phyloP scores from a whole-genome alignment of 768 basidiomycete species.

The Podaxis sp. region DNA sequence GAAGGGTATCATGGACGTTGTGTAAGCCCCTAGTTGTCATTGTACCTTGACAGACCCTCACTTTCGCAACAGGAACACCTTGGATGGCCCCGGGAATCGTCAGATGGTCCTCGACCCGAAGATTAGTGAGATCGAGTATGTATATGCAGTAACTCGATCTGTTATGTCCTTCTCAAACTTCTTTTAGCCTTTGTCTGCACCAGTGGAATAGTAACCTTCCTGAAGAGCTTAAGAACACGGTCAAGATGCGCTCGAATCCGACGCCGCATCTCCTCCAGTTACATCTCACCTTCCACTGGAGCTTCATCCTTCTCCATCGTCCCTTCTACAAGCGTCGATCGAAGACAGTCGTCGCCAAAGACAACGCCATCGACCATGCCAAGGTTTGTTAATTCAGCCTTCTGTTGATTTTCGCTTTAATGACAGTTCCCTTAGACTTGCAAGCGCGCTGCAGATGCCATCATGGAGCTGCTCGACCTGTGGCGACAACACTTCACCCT shows the following conservation, averaged over 20 bases:
- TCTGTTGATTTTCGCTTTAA: background rate
- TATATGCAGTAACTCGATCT: conserved; percentile 6
- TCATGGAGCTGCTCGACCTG: conserved; percentile 49
- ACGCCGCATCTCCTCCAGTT: conserved; percentile 57
- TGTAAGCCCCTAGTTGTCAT: conserved; percentile 36
- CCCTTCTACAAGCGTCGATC: conserved; percentile 50
- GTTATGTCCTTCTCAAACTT: background rate
- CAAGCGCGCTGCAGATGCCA: conserved; percentile 53
- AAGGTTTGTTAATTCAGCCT: conserved; percentile 35
- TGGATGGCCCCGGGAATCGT: conserved; percentile 33
- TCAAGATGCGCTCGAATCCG: conserved; percentile 44
- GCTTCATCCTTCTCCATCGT: conserved; percentile 59
- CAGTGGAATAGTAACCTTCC: conserved; percentile 46
- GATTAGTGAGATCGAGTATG: conserved; percentile 56
- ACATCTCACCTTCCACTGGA: conserved; percentile 58
- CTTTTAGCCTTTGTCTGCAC: conserved; percentile 42
- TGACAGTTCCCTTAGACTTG: conserved; percentile 36
- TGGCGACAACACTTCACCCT: conserved; percentile 56
- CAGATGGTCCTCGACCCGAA: conserved; percentile 43
- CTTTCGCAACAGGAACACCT: conserved; percentile 38
- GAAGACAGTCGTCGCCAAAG: conserved; percentile 35
- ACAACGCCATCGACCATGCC: conserved; percentile 48
- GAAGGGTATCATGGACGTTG: conserved; percentile 52
- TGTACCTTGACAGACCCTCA: background rate
- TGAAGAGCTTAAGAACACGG: conserved; percentile 50